Conservation (phyloP, 2,329 filamentous ascomycete species). For the Colletotrichum zoysiae region DNA sequence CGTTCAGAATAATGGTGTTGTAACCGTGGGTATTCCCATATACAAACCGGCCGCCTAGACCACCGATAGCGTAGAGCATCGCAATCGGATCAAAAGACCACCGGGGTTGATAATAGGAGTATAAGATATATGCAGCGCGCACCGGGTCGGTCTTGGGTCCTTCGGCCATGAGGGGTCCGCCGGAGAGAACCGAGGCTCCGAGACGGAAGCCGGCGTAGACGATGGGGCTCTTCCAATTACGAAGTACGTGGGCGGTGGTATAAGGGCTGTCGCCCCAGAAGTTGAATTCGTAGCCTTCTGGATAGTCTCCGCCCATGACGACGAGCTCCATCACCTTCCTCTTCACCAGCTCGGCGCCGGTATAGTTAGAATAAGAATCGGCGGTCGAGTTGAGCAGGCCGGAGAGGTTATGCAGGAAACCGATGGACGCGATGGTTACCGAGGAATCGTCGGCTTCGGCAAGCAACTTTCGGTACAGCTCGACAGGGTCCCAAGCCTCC, state of each 20-base stretch:
- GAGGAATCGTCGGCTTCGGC: slow-evolving; percentile 54
- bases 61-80: slow-evolving; percentile 54
- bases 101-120: slow-evolving; percentile 51
- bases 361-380: slow-evolving; percentile 54
- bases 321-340: slow-evolving; percentile 62
- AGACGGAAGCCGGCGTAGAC: slow-evolving; percentile 59
- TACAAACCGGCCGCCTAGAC: slow-evolving; percentile 51
- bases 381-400: slow-evolving; percentile 58
- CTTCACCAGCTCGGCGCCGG: slow-evolving; percentile 56
- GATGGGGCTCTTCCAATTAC: slow-evolving; percentile 56
- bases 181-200: slow-evolving; percentile 56
- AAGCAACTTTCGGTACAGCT: slow-evolving; percentile 59
- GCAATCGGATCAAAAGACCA: slow-evolving; percentile 59
- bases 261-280: slow-evolving; percentile 57
- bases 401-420: slow-evolving; percentile 62
- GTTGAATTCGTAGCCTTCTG: slow-evolving; percentile 62
- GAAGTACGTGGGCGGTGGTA: slow-evolving; percentile 57
- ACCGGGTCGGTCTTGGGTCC: slow-evolving; percentile 52
- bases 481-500: slow-evolving; percentile 56
- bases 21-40: slow-evolving; percentile 55
- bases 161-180: slow-evolving; percentile 50
- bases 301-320: slow-evolving; percentile 66
- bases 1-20: slow-evolving; percentile 51
- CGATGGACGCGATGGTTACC: slow-evolving; percentile 60
- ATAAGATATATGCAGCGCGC: slow-evolving; percentile 55